Percentiles rank a stretch among this genome's conserved stretches.
Evolutionary conservation across 352 stramenopile species (phyloP).

Genomic region (Pythium insidiosum): DNA sequence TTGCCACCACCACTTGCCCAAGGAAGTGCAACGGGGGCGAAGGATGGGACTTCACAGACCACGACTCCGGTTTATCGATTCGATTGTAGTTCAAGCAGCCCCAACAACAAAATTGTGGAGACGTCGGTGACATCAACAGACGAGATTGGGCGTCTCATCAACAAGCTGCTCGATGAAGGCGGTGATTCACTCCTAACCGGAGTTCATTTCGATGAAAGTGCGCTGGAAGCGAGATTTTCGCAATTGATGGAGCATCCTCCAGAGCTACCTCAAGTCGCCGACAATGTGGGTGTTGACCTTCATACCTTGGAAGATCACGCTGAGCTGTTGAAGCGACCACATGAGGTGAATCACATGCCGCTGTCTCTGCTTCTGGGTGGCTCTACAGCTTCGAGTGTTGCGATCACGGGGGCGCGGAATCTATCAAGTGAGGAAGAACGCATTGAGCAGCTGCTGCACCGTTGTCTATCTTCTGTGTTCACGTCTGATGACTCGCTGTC

Average conservation of each 20-base stretch:
- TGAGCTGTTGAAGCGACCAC: constrained; percentile 16
- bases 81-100: no score
- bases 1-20: background rate
- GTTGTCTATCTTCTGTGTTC: constrained; percentile 74
- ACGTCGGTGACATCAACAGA: no score
- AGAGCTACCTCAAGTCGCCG: constrained; percentile 13
- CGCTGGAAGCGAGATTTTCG: constrained; percentile 9
- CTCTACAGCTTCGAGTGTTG: no score
- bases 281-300: constrained; percentile 11
- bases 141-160: no score
- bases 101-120: no score
- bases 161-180: no score
- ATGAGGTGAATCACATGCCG: constrained; percentile 16
- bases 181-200: no score
- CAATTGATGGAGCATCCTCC: constrained; percentile 16
- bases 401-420: constrained; percentile 10
- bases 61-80: no score
- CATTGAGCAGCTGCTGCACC: constrained; percentile 76
- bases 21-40: no score
- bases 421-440: constrained; percentile 68
- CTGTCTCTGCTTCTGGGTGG: no score
- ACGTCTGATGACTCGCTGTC: constrained; percentile 64
- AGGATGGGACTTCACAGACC: no score
- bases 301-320: constrained; percentile 15
- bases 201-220: background rate